These are phyloP conservation scores for Betula pendula DNA, from an alignment of 306 rosid genomes.

Conservation along the genomic window DNA sequence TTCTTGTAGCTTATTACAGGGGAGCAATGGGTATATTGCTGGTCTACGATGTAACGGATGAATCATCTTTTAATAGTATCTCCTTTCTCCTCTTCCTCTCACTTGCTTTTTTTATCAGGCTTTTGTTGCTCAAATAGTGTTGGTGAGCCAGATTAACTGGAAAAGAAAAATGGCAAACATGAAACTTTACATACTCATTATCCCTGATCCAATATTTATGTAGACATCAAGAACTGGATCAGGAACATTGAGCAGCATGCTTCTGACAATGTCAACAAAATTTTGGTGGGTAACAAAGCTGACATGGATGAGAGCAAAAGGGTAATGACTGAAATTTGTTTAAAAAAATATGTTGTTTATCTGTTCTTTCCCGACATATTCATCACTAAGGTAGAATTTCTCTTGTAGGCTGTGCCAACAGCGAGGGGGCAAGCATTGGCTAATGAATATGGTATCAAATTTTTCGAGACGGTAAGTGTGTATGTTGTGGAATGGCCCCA, in stretches of 20 bases:
- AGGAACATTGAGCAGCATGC: conserved; percentile 98
- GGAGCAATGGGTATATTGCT: conserved; percentile 99
- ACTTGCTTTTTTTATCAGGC: too few species aligned
- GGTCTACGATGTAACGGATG: conserved; percentile 92
- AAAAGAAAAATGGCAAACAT: too few species aligned
- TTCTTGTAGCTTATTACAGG: conserved; percentile 82
- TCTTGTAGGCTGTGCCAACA: conserved; percentile 77
- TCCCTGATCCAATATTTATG: not conserved
- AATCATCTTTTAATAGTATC: conserved; percentile 89
- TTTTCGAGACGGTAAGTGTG: conserved; percentile 59
- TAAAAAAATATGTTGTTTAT: conserved; percentile 31
- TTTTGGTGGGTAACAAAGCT: conserved; percentile 93
- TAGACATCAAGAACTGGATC: conserved; percentile 95
- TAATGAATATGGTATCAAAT: conserved; percentile 90
- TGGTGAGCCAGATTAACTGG: too few species aligned
- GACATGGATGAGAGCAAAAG: conserved; percentile 99
- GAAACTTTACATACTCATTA: too few species aligned
- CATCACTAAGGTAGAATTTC: too few species aligned
- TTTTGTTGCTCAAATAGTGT: too few species aligned
- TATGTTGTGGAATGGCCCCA: too few species aligned
- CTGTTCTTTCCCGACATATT: conserved; percentile 22
- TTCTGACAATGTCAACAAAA: conserved; percentile 96
- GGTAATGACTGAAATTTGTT: conserved; percentile 21
- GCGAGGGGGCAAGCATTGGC: conserved; percentile 94
- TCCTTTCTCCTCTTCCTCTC: too few species aligned